These are phyloP conservation scores for Alternaria ethzedia DNA, from an alignment of 2,329 filamentous ascomycete species.

Conservation along the genomic window DNA sequence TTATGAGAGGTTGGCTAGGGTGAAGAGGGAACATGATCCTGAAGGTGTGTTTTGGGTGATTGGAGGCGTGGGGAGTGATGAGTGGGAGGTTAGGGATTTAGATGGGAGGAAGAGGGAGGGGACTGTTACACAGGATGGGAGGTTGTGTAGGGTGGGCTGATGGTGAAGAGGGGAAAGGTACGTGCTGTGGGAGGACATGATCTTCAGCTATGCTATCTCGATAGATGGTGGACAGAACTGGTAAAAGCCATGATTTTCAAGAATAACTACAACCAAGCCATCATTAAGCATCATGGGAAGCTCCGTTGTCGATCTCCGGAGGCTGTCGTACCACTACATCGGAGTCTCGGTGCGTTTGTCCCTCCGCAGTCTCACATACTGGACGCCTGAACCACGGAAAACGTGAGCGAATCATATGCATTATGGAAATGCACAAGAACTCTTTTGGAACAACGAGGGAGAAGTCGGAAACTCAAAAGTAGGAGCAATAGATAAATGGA, in stretches of 20 bases:
- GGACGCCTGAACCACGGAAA: background rate
- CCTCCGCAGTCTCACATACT: background rate
- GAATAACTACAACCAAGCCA: fast-evolving
- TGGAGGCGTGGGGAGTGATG: constrained; percentile 31
- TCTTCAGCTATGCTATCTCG: background rate
- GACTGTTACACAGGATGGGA: constrained; percentile 33
- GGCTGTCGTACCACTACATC: background rate
- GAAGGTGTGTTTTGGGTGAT: constrained; percentile 35
- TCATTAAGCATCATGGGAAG: background rate
- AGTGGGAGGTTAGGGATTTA: constrained; percentile 29
- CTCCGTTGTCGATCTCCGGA: background rate
- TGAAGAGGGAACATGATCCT: constrained; percentile 34
- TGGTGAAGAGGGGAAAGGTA: background rate
- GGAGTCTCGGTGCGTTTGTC: background rate
- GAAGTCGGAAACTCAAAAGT: background rate
- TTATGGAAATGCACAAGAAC: background rate
- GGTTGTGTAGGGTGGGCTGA: constrained; percentile 23
- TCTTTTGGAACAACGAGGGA: background rate
- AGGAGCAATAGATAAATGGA: background rate
- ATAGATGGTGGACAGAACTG: background rate
- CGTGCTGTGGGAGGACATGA: background rate
- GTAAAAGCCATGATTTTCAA: background rate
- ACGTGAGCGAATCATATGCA: background rate
- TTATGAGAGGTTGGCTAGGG: constrained; percentile 25
- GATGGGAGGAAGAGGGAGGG: constrained; percentile 21